These are phyloP conservation scores for Davidsoniella australis DNA, from an alignment of 2,329 filamentous ascomycete species.

Conservation along the genomic window DNA sequence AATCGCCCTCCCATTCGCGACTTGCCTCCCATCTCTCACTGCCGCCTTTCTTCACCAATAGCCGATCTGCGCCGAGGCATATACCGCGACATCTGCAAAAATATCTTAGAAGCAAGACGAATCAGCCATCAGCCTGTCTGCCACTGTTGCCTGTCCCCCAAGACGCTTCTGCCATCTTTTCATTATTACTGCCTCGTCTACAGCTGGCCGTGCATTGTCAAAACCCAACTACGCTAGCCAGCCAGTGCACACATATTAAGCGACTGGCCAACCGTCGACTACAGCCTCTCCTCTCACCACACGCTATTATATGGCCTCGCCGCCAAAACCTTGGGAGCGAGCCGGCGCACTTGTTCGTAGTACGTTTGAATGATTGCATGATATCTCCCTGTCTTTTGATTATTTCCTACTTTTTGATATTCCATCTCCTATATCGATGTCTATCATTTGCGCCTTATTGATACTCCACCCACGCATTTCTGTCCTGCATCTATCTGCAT, in stretches of 20 bases:
- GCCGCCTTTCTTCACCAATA: too few species aligned
- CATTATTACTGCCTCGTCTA: too few species aligned
- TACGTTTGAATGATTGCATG: neutral
- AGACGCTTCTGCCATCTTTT: too few species aligned
- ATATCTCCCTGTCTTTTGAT: constrained; percentile 1
- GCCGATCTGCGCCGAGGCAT: too few species aligned
- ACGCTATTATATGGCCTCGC: constrained; percentile 45
- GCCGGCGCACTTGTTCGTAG: constrained; percentile 33
- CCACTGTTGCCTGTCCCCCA: too few species aligned
- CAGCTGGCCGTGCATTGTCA: too few species aligned
- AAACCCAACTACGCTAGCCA: too few species aligned
- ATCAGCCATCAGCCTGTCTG: too few species aligned
- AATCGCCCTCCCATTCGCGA: too few species aligned
- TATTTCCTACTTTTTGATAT: constrained; percentile 4
- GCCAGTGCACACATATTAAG: neutral
- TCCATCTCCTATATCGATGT: constrained; percentile 16
- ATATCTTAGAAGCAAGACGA: too few species aligned
- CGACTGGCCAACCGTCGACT: neutral
- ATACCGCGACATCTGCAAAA: too few species aligned
- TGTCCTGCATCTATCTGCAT: constrained; percentile 7
- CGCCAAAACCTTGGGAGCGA: constrained; percentile 95
- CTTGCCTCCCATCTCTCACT: too few species aligned
- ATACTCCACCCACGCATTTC: constrained; percentile 20
- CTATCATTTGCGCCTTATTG: constrained; percentile 24
- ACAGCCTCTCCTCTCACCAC: neutral